phyloP scores from a whole-genome alignment of 2,329 filamentous ascomycete species.

The Colletotrichum lentis region DNA sequence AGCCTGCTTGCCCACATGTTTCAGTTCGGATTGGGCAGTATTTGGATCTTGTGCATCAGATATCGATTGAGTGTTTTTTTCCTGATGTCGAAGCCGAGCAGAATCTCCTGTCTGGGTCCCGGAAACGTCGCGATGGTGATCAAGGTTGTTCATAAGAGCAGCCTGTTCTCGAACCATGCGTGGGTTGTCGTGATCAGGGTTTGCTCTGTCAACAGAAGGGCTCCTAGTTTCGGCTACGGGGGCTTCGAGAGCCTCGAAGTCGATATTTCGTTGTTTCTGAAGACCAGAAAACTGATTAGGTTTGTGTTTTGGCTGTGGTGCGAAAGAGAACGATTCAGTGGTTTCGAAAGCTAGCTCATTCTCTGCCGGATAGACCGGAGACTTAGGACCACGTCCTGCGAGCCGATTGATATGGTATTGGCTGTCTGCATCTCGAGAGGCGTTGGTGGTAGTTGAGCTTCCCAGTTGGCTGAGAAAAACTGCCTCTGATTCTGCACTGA shows the following conservation, averaged over 20 bases:
- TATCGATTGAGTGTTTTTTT: background rate
- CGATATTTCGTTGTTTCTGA: slow-evolving; percentile 1
- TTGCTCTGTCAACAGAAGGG: background rate
- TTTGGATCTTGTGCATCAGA: background rate
- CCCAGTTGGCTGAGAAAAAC: background rate
- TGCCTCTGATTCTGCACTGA: background rate
- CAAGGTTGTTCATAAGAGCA: background rate
- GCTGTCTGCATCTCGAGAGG: background rate
- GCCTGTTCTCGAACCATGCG: background rate
- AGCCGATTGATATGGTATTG: background rate
- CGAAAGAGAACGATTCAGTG: slow-evolving; percentile 1
- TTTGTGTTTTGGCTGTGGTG: slow-evolving; percentile 12
- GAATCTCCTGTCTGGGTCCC: background rate
- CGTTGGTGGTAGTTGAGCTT: background rate
- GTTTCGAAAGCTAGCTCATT: background rate
- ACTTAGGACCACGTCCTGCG: background rate
- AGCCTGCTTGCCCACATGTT: background rate
- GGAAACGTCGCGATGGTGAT: background rate
- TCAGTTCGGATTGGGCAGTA: background rate
- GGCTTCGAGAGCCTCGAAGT: background rate
- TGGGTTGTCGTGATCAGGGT: background rate
- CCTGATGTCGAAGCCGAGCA: background rate
- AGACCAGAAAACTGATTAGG: slow-evolving; percentile 30
- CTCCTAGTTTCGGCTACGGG: background rate
- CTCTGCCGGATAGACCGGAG: background rate